These are phyloP conservation scores for Trichoderma sp. DNA, from an alignment of 2,329 filamentous ascomycete genomes.

Conservation along the genomic window DNA sequence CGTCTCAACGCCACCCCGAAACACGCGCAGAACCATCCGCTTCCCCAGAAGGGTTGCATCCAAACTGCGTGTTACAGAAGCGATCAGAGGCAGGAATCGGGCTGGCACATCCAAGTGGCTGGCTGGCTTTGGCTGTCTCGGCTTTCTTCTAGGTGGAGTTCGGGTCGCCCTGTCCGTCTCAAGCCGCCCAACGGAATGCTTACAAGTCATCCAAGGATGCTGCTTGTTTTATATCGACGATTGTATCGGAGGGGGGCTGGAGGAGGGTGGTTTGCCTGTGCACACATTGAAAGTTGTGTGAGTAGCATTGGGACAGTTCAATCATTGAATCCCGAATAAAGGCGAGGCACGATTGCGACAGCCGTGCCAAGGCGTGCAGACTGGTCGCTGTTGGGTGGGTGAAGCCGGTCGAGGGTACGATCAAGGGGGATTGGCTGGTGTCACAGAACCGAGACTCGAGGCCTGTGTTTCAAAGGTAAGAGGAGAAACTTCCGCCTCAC, in stretches of 20 bases:
- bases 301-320: no score
- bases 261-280: slow-evolving; percentile 4
- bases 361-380: not conserved
- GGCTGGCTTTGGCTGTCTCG: no score
- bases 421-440: not conserved
- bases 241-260: not conserved
- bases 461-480: not conserved
- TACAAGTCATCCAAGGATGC: not conserved
- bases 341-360: no score
- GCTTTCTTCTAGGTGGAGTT: no score
- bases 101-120: no score
- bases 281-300: not conserved
- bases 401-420: no score
- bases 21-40: not conserved
- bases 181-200: not conserved
- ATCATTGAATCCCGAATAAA: not conserved
- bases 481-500: not conserved
- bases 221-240: no score
- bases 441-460: slow-evolving; percentile 3
- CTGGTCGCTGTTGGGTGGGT: not conserved
- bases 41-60: slow-evolving; percentile 4
- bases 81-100: not conserved
- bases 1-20: slow-evolving; percentile 26
- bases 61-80: not conserved
- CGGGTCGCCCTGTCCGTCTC: not conserved